phyloP scores from a whole-genome alignment of 805 yeast genomes.

The Lipomyces yamadae region DNA sequence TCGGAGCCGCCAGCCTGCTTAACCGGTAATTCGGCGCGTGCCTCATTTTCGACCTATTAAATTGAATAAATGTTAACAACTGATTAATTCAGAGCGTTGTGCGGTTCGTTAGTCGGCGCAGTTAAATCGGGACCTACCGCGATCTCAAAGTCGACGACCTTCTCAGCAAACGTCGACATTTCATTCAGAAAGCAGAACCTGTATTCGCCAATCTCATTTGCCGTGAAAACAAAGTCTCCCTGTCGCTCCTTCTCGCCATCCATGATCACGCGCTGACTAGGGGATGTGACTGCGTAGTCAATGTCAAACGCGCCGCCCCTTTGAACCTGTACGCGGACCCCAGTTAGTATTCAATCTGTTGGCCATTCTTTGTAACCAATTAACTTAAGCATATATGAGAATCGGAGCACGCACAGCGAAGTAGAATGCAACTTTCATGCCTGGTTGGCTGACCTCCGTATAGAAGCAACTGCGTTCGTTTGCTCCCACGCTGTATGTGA shows the following conservation, averaged over 20 bases:
- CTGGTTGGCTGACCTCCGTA: slow-evolving; percentile 63
- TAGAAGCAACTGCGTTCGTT: slow-evolving; percentile 75
- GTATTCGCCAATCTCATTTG: slow-evolving; percentile 74
- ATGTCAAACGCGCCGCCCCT: slow-evolving; percentile 80
- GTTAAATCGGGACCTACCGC: slow-evolving; percentile 46
- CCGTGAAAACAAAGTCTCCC: slow-evolving; percentile 77
- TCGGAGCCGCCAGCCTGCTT: slow-evolving; percentile 25
- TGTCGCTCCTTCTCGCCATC: slow-evolving; percentile 68
- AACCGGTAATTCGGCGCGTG: slow-evolving; percentile 66
- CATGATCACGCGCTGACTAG: slow-evolving; percentile 59
- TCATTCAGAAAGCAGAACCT: slow-evolving; percentile 84
- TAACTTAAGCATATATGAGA: not conserved
- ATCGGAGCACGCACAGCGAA: slow-evolving; percentile 58
- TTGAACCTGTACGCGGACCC: slow-evolving; percentile 51
- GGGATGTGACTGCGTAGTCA: slow-evolving; percentile 64
- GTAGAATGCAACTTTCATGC: slow-evolving; percentile 69
- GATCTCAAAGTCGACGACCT: slow-evolving; percentile 83
- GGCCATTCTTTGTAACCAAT: not conserved
- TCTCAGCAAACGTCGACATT: slow-evolving; percentile 80
- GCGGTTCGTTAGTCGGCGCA: no score
- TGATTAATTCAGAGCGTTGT: not conserved
- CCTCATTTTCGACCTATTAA: slow-evolving; percentile 46
- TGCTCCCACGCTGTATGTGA: slow-evolving; percentile 77
- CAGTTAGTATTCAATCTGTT: not conserved
- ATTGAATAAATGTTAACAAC: not conserved